Percentiles rank a stretch among this genome's conserved stretches.
These are phyloP conservation scores for Licmophora abbreviata DNA, from an alignment of 108 stramenopile species.

Conservation along the genomic window DNA sequence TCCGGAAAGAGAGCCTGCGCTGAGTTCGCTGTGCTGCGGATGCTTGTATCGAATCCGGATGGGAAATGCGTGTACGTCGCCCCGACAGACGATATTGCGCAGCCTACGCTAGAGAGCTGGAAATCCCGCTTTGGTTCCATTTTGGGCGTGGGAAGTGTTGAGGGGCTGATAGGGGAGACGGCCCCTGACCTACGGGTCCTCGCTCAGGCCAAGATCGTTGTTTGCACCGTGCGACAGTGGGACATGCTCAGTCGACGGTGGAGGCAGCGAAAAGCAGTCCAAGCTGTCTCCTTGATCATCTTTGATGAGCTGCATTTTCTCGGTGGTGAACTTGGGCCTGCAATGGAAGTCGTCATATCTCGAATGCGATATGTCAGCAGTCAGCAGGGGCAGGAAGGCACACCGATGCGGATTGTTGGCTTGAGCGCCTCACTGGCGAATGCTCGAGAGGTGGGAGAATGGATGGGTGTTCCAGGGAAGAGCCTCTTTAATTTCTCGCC, in stretches of 20 bases:
- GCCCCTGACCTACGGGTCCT: slow-evolving; percentile 83
- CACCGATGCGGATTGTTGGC: slow-evolving; percentile 81
- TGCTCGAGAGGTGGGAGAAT: slow-evolving; percentile 95
- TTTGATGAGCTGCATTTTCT: slow-evolving; percentile 97
- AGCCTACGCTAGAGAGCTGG: slow-evolving; percentile 67
- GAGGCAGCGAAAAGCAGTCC: slow-evolving; percentile 93
- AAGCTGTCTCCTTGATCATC: slow-evolving; percentile 83
- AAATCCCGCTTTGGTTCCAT: slow-evolving; percentile 62
- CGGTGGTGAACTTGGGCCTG: slow-evolving; percentile 82
- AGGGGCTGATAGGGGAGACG: slow-evolving; percentile 83
- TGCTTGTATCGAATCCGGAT: slow-evolving; percentile 63
- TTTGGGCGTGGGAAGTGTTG: slow-evolving; percentile 56
- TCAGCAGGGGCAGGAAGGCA: slow-evolving; percentile 44
- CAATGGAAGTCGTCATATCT: slow-evolving; percentile 93
- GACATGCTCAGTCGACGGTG: slow-evolving; percentile 90
- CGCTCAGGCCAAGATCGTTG: slow-evolving; percentile 58
- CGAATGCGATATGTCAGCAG: slow-evolving; percentile 91
- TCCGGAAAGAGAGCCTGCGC: slow-evolving; percentile 88
- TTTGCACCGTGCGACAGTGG: slow-evolving; percentile 86
- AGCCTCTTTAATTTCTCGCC: slow-evolving; percentile 94
- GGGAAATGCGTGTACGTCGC: slow-evolving; percentile 92
- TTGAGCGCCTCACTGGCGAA: slow-evolving; percentile 92
- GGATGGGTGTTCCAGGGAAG: slow-evolving; percentile 89
- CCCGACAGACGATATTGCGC: slow-evolving; percentile 81
- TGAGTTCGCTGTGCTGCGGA: slow-evolving; percentile 93